Evolutionary conservation across 768 basidiomycete genomes (phyloP).

Genomic region (Mycena galopus): DNA sequence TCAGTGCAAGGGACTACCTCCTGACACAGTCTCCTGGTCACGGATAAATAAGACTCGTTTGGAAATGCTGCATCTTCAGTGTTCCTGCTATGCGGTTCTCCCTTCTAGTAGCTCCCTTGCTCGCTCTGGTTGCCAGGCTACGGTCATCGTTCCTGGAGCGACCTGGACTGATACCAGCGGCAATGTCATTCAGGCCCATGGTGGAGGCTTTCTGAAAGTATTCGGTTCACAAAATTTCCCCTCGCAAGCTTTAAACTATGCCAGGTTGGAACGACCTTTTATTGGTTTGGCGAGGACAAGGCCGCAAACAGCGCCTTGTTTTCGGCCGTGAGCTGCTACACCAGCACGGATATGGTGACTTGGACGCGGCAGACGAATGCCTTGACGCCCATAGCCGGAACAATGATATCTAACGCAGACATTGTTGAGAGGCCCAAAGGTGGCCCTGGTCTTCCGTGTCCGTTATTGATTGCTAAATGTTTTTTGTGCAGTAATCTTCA

Average conservation of each 20-base stretch:
- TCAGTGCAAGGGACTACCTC: no score
- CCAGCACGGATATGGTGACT: slow-evolving; percentile 57
- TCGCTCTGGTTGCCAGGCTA: slow-evolving; percentile 43
- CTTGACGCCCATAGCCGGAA: slow-evolving; percentile 64
- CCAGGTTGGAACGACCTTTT: slow-evolving; percentile 67
- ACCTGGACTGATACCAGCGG: slow-evolving; percentile 74
- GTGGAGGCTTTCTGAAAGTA: slow-evolving; percentile 70
- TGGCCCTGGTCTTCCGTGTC: slow-evolving; percentile 31
- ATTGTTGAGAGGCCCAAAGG: slow-evolving; percentile 77
- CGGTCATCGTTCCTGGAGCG: slow-evolving; percentile 72
- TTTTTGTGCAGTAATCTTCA: slow-evolving; percentile 61
- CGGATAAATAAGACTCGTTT: slow-evolving; percentile 12
- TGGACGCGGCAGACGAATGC: slow-evolving; percentile 75
- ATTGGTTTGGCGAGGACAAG: slow-evolving; percentile 78
- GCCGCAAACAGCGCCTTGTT: slow-evolving; percentile 66
- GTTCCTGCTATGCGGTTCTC: slow-evolving; percentile 27
- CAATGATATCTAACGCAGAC: slow-evolving; percentile 68
- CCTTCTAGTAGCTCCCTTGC: slow-evolving; percentile 31
- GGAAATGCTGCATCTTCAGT: neutral
- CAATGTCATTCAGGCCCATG: slow-evolving; percentile 73
- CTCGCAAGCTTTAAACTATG: neutral
- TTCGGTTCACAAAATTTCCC: neutral
- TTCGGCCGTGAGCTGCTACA: slow-evolving; percentile 55
- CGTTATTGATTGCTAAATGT: neutral
- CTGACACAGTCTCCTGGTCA: slow-evolving; percentile 2